Evolutionary conservation across 768 basidiomycete genomes (phyloP).

Genomic region (Gloeopeniophorella convolvens): DNA sequence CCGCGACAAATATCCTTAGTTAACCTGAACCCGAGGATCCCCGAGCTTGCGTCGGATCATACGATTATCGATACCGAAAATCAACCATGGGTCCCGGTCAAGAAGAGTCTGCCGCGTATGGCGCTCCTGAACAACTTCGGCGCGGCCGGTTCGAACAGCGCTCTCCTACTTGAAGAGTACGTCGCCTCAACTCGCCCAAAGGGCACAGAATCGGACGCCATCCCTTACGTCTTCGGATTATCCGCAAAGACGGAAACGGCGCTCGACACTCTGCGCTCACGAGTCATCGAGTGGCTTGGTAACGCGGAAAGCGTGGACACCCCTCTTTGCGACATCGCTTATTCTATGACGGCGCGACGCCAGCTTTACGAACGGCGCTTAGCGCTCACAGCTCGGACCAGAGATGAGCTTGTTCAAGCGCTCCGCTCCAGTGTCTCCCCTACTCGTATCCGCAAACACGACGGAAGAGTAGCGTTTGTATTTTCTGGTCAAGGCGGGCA

Average conservation of each 20-base stretch:
- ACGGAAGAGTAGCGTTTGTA: slow-evolving; percentile 48
- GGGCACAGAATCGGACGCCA: not conserved
- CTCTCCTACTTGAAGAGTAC: slow-evolving; percentile 53
- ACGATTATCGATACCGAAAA: slow-evolving; percentile 40
- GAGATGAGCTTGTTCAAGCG: slow-evolving; percentile 40
- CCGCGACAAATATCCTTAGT: slow-evolving; percentile 55
- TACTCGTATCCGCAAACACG: slow-evolving; percentile 26
- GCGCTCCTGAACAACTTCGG: slow-evolving; percentile 73
- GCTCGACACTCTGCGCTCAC: slow-evolving; percentile 40
- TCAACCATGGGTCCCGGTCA: slow-evolving; percentile 37
- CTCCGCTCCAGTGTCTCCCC: slow-evolving; percentile 34
- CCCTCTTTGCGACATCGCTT: slow-evolving; percentile 48
- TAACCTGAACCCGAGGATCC: slow-evolving; percentile 51
- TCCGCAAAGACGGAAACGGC: slow-evolving; percentile 51
- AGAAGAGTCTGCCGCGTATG: slow-evolving; percentile 34
- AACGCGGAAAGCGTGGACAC: slow-evolving; percentile 22
- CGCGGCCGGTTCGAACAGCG: slow-evolving; percentile 64
- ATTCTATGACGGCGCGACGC: slow-evolving; percentile 61
- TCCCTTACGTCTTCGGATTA: slow-evolving; percentile 46
- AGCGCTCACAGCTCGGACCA: slow-evolving; percentile 38
- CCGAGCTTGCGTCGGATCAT: slow-evolving; percentile 39
- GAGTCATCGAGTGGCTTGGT: slow-evolving; percentile 45
- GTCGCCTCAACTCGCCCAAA: not conserved
- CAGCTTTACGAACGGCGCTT: slow-evolving; percentile 49
- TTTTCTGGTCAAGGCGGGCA: slow-evolving; percentile 74